Conservation (phyloP, 352 stramenopile species). For the Nothophytophthora sp. region DNA sequence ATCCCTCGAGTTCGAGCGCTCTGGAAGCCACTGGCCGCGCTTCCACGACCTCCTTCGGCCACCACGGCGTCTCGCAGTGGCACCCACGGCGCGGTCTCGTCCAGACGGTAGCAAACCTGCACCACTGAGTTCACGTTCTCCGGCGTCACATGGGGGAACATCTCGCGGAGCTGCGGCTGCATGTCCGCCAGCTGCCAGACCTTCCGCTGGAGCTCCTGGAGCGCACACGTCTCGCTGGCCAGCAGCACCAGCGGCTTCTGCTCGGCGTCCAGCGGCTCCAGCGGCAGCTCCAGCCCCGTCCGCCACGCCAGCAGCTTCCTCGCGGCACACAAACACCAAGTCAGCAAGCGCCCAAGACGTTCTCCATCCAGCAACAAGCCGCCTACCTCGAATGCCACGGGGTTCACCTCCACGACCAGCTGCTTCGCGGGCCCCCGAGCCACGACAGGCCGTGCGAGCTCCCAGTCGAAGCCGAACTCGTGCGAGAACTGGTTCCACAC, state of each 20-base stretch:
- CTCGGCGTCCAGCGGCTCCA: constrained; percentile 30
- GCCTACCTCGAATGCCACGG: constrained; percentile 66
- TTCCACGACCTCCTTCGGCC: constrained; percentile 3
- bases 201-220: constrained; percentile 45
- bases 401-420: constrained; percentile 73
- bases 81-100: constrained; percentile 42
- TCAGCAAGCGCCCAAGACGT: constrained; percentile 6
- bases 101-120: constrained; percentile 52
- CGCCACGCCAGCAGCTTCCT: constrained; percentile 35
- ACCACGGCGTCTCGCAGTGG: constrained; percentile 34
- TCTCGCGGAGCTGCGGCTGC: constrained; percentile 26
- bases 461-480: constrained; percentile 69
- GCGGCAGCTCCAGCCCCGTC: constrained; percentile 19
- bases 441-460: constrained; percentile 66
- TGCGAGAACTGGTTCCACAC: constrained; percentile 73
- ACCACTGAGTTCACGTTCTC: constrained; percentile 30
- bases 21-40: constrained; percentile 21
- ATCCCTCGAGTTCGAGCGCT: constrained; percentile 4
- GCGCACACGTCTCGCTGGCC: constrained; percentile 31
- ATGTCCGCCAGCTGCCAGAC: constrained; percentile 37
- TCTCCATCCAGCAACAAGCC: constrained; percentile 6
- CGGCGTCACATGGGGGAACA: constrained; percentile 39
- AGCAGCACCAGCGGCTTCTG: constrained; percentile 47
- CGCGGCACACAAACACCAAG: background rate
- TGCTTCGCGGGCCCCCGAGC: constrained; percentile 33